phyloP scores from a whole-genome alignment of 2,329 filamentous ascomycete genomes.

The Penicillium carneum region DNA sequence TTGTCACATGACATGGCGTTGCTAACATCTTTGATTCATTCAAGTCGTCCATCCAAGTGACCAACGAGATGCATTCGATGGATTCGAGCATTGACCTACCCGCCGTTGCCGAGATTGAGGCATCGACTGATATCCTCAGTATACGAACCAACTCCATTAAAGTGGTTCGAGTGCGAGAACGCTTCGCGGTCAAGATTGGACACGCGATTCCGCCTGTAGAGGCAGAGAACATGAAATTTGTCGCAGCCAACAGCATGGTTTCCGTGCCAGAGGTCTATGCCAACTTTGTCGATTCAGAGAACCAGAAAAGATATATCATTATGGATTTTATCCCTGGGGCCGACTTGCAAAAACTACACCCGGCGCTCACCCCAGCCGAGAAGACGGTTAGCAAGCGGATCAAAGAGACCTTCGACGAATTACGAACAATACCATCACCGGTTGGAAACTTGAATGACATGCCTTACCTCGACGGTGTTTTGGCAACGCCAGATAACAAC shows the following conservation, averaged over 20 bases:
- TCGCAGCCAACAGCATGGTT: conserved; percentile 29
- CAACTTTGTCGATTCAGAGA: conserved; percentile 24
- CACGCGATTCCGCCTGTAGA: conserved; percentile 25
- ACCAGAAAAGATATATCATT: conserved; percentile 30
- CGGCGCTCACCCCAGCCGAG: no score
- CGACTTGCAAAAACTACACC: no score
- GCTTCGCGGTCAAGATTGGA: conserved; percentile 32
- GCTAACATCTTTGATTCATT: not conserved
- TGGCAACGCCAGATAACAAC: conserved; percentile 7
- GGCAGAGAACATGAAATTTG: conserved; percentile 33
- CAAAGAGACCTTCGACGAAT: no score
- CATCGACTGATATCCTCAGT: conserved; percentile 28
- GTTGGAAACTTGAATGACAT: no score
- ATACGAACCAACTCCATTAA: conserved; percentile 24
- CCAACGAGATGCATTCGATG: not conserved
- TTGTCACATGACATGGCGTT: not conserved
- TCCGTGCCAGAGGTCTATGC: conserved; percentile 27
- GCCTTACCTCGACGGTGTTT: no score
- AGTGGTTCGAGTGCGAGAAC: conserved; percentile 30
- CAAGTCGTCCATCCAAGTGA: not conserved
- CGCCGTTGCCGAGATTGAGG: conserved; percentile 31
- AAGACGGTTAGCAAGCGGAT: no score
- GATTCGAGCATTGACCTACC: conserved; percentile 13
- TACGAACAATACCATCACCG: no score
- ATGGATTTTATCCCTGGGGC: conserved; percentile 26